Percentiles rank a stretch among this genome's conserved stretches.
Evolutionary conservation across 257 asterid genomes (phyloP).

Genomic region (Rehmannia glutinosa): DNA sequence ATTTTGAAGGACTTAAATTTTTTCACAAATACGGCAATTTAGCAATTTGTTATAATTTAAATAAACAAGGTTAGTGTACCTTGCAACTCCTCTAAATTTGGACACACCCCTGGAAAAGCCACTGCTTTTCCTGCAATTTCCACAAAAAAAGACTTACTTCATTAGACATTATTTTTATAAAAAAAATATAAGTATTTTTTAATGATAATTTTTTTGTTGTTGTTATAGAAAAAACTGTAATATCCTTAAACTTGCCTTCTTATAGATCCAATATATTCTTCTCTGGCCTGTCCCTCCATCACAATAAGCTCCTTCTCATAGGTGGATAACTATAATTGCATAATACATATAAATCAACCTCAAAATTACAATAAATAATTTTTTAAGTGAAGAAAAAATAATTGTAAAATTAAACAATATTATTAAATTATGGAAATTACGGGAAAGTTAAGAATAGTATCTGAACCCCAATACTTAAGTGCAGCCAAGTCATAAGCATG

Average conservation of each 20-base stretch:
- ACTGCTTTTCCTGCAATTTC: no score
- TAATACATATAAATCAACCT: background rate
- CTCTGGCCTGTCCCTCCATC: conserved; percentile 74
- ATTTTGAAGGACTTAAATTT: no score
- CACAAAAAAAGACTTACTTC: background rate
- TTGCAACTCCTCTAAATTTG: conserved; percentile 84
- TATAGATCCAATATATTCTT: conserved; percentile 80
- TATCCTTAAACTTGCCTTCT: conserved; percentile 49
- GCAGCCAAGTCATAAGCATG: conserved; percentile 91
- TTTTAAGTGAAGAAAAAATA: no score
- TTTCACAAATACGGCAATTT: no score
- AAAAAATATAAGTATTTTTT: no score
- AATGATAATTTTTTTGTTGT: no score
- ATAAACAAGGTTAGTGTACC: no score
- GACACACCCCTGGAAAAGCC: conserved; percentile 87
- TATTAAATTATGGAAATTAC: conserved; percentile 25
- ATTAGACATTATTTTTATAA: no score
- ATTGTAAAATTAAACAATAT: no score
- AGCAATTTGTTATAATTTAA: no score
- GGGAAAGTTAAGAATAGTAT: conserved; percentile 78
- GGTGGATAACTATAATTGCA: conserved; percentile 51
- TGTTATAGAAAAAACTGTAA: no score
- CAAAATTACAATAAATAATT: no score
- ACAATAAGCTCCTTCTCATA: conserved; percentile 55
- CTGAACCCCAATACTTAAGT: conserved; percentile 83